Conservation (phyloP, 2,329 filamentous ascomycete genomes). For the Colletotrichum sp. region DNA sequence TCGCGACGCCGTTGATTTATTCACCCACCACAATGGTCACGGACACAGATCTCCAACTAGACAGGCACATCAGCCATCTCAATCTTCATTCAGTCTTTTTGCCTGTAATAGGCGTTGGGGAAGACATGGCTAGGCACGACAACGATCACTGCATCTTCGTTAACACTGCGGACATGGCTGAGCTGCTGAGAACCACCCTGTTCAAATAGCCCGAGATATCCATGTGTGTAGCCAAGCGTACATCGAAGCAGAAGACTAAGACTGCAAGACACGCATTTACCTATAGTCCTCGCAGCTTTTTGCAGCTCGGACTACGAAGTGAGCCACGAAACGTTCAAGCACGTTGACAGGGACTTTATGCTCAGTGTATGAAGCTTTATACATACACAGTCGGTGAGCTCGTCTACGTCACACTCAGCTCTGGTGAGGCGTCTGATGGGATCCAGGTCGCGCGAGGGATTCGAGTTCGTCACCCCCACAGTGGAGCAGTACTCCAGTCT, state of each 20-base stretch:
- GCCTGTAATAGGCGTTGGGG: neutral
- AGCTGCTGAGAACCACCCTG: neutral
- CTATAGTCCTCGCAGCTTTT: neutral
- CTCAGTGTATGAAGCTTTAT: neutral
- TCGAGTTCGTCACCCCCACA: neutral
- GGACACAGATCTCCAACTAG: neutral
- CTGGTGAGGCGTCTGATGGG: neutral
- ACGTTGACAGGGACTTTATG: neutral
- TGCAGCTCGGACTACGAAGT: neutral
- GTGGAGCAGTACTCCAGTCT: neutral
- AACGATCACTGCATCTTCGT: neutral
- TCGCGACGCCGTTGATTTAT: neutral
- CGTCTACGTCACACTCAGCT: neutral
- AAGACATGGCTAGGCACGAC: neutral
- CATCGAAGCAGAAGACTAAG: neutral
- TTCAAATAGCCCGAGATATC: neutral
- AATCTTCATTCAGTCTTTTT: neutral
- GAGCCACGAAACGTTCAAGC: neutral
- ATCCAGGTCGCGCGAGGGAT: neutral
- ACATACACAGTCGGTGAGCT: neutral
- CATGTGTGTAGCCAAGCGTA: neutral
- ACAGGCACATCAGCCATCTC: neutral
- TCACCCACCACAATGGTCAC: neutral
- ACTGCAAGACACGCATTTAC: neutral
- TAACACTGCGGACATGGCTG: neutral